Base-by-base conservation (phyloP, 2,329 filamentous ascomycete genomes). In the Pestalotiopsis sp. region DNA sequence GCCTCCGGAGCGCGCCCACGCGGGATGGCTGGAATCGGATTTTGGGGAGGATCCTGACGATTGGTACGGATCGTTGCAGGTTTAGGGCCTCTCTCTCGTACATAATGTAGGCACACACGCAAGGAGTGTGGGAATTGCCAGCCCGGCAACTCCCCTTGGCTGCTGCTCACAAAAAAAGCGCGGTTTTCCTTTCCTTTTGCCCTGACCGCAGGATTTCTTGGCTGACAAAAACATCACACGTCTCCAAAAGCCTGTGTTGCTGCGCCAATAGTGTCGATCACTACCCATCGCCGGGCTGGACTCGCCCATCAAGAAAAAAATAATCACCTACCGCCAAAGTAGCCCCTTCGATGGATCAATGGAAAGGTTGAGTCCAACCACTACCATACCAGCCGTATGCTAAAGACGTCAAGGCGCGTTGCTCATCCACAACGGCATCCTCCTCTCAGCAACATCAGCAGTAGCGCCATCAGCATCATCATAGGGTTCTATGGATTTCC, bases 331-430 rank as follows among this genome's bases (percentile, higher is more conserved):
- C 31, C 31, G 31, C 31, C 31, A 36, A 13, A 59, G 23, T 6
- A 27, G 57, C 57, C 57, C 57, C 12, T 36, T 23, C 23, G 27
- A 59, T 20, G 45, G 45, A n/a, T n/a, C 31, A 7, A 36, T 36
- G 31, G 31, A 36, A 52, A 52, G 45, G 45, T 52, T 9, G 45
- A 17, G 9, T 3, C 17, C 45, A 59, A 58, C 17, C 56, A 23
- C 56, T 58, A 27, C 12, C 56, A 23, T 23, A 59, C 57, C 27
- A 59, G 13, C 57, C 23, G 13, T 59, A 11, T n/a, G 31, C 27
- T 39, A 36, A 61, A 61, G 59, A 61, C 57, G 57, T 59, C 57
- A 59, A 59, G 57, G 27, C 23, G 57, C 23, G 31, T 59, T 59
- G 12, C 57, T 20, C 59, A 62, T 39, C 25, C 59, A 62, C 59